These are phyloP conservation scores for Elongisporangium anandrum DNA, from an alignment of 352 stramenopile genomes.

Conservation along the genomic window DNA sequence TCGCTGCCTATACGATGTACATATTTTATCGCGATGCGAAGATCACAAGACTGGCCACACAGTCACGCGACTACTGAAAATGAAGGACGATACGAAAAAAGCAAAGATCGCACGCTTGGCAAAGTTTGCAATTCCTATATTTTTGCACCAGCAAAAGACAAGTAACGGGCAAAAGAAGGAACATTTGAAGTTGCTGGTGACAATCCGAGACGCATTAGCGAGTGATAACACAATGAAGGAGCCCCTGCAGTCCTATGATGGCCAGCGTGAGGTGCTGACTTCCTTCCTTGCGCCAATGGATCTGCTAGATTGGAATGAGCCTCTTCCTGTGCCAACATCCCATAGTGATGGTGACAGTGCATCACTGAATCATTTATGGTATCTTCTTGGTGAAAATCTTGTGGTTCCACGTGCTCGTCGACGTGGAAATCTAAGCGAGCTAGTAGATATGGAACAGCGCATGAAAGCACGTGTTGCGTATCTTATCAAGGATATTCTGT, in stretches of 20 bases:
- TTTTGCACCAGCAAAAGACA: conserved; percentile 47
- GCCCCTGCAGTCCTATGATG: not conserved
- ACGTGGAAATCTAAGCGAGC: conserved; percentile 48
- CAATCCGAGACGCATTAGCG: conserved; percentile 39
- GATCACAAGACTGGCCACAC: conserved; percentile 57
- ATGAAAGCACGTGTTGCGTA: conserved; percentile 54
- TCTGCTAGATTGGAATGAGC: conserved; percentile 23
- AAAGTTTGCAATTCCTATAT: conserved; percentile 53
- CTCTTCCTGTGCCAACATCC: conserved; percentile 11
- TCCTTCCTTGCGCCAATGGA: conserved; percentile 32
- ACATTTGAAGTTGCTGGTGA: conserved; percentile 56
- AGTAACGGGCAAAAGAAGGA: conserved; percentile 77
- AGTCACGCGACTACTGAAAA: conserved; percentile 26
- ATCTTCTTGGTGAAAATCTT: conserved; percentile 66
- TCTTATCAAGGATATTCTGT: conserved; percentile 56
- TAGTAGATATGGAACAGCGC: conserved; percentile 55
- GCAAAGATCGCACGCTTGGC: conserved; percentile 28
- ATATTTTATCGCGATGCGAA: conserved; percentile 45
- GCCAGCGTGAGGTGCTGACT: conserved; percentile 9
- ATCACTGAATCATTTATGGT: conserved; percentile 61
- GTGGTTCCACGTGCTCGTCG: conserved; percentile 56
- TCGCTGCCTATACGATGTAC: conserved; percentile 68
- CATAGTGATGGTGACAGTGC: not conserved
- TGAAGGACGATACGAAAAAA: conserved; percentile 13
- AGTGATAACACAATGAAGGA: conserved; percentile 8